Base-by-base conservation (phyloP, 177 flowering plant genomes). In the Vitis hybrid region DNA sequence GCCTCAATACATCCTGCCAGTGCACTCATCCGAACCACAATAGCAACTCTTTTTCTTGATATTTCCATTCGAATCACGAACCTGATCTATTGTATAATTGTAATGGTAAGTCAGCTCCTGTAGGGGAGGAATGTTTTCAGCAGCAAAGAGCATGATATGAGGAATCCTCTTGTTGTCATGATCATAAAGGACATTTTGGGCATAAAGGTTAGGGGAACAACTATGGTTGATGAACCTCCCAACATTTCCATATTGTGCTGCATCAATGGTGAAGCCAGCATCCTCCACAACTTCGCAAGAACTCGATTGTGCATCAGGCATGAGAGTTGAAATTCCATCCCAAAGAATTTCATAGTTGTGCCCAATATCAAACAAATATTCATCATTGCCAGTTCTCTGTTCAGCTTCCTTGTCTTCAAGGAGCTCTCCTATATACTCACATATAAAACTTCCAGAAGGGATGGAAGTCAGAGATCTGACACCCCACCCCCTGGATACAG, bases 151-250 rank as follows among this genome's bases (percentile, higher is more conserved):
- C 97, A 90, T 93, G 62, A 93, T 80, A 74, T 87, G 95, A 8
- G 98, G 97, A 80, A 91, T 80, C 70, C 84, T 81, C 76, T 74
- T 81, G 76, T 93, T 94, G 14, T 84, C 85, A 31, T 90, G 90
- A 79, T 93, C 95, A 78, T 81, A 93, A 33, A 91, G 85, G 50
- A 93, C 89, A 80, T 89, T 83, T 77, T 93, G 98, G 11, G 97
- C 95, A 80, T 87, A 91, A 4, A 91, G 84, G 73, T 91, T 93
- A 5, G 98, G 98, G 5, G 93, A 85, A 77, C 98, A 93, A 63
- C 98, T 90, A 66, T 91, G 98, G 74, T 93, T 93, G 45, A 93
- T 81, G 60, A 91, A 91, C 67, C 97, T 90, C 67, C 94, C 97
- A 3, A 93, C 74, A 74, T 81, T 92, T 58, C 94, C 98, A 73